Base-by-base conservation (phyloP, 441 rosid species). In the Breynia disticha region DNA sequence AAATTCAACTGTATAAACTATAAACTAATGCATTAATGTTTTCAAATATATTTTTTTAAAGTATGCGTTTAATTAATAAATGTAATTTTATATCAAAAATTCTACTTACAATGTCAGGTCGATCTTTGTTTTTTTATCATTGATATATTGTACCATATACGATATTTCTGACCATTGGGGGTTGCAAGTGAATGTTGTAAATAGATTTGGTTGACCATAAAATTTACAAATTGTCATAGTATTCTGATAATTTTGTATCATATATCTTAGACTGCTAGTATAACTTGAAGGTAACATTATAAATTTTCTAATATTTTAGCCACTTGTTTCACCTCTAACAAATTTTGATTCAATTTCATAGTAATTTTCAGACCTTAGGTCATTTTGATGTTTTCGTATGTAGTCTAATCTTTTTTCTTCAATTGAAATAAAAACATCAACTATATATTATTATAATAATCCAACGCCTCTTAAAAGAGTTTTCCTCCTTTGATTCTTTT, bases 401-500 rank as follows among this genome's bases (percentile, higher is more conserved):
- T 19, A 55, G 1, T 43, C 0, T 0, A 55, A 19, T 1, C 47
- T 17, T 1, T 41, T 16, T 12, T 61, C 55, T 6, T 61, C 51
- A 14, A 67, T 18, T 0, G 16, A n/a, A 2, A 44, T 11, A 1
- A 15, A 61, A 0, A 47, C 59, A 56, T 61, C 55, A 3, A 60
- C 49, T 1, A 60, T 1, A 22, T 16, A 55, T 4, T 60, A 46
- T 21, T 66, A 66, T 15, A 55, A 45, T 0, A 56, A 3, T 7
- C 54, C 16, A 2, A 55, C 59, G 15, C 18, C 17, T 5, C 12
- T 15, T 3, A 55, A 7, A 7, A 55, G 14, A 13, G 58, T 43
- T 1, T 15, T 20, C 20, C 49, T n/a, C 21, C 18, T 5, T 41
- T 11, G 11, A 18, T 5, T 8, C 9, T 7, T 14, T 42, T 3